A percentile compares a stretch with the other conserved stretches of the same genome.
Conservation (phyloP, 495 filamentous ascomycete species). For the Podospora pseudopauciseta region DNA sequence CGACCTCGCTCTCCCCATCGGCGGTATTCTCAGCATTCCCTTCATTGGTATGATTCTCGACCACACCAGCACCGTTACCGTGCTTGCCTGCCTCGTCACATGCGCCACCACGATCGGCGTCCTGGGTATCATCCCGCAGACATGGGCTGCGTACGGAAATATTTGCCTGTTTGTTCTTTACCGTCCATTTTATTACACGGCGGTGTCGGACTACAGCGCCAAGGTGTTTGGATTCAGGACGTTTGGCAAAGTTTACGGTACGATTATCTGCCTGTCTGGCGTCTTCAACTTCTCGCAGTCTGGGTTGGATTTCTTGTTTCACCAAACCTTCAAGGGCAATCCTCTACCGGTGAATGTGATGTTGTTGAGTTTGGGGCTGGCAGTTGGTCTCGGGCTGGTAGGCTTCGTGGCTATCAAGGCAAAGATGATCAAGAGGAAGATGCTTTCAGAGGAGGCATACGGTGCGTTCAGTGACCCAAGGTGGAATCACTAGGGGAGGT, state of each 20-base stretch:
- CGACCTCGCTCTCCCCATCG: constrained; percentile 82
- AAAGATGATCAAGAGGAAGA: constrained; percentile 30
- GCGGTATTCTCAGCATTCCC: constrained; percentile 78
- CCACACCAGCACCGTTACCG: constrained; percentile 65
- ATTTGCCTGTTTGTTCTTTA: constrained; percentile 76
- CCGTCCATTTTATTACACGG: constrained; percentile 72
- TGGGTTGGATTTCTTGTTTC: constrained; percentile 75
- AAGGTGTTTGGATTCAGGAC: constrained; percentile 97
- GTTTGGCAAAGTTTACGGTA: constrained; percentile 94
- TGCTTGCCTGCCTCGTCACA: constrained; percentile 68
- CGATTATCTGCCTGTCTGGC: constrained; percentile 85
- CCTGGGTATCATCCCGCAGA: constrained; percentile 67
- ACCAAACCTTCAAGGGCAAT: constrained; percentile 64
- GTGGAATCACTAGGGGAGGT: constrained; percentile 5
- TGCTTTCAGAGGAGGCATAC: constrained; percentile 37
- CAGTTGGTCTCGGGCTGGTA: constrained; percentile 59
- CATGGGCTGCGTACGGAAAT: constrained; percentile 71
- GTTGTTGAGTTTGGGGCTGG: constrained; percentile 56
- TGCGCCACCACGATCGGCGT: constrained; percentile 74
- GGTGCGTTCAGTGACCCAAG: not conserved
- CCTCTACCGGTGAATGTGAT: constrained; percentile 76
- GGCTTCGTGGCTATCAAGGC: constrained; percentile 50
- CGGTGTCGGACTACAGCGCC: constrained; percentile 77
- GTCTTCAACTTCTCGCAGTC: constrained; percentile 84
- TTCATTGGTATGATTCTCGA: constrained; percentile 87